Conservation (phyloP, 176 grass and related monocot species). For the bread wheat (Triticum aestivum) region IWGSC_CS_RefSeq_v2.1 NC_057802.1:122456714-122457213, state of each 20-base stretch:
- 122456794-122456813: conserved; percentile 47
- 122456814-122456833: conserved; percentile 40
- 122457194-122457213: conserved; percentile 31
- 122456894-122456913: conserved; percentile 40
- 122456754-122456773: conserved; percentile 59
- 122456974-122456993: conserved; percentile 35
- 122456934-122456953: conserved; percentile 62
- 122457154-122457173: conserved; percentile 38
- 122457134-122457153: conserved; percentile 60
- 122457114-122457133: conserved; percentile 28
- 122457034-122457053: conserved; percentile 53
- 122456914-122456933: conserved; percentile 57
- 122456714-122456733: conserved; percentile 47
- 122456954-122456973: conserved; percentile 42
- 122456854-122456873: conserved; percentile 64
- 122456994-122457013: conserved; percentile 53
- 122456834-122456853: conserved; percentile 54
- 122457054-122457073: conserved; percentile 51
- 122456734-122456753: conserved; percentile 52
- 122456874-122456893: conserved; percentile 20
- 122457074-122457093: conserved; percentile 39
- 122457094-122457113: conserved; percentile 52
- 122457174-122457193: too few relatives aligned
- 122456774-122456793: conserved; percentile 61
- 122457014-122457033: conserved; percentile 47